Evolutionary conservation across 2,329 filamentous ascomycete species (phyloP).

Genomic region (Arthrinium puccinioides): DNA sequence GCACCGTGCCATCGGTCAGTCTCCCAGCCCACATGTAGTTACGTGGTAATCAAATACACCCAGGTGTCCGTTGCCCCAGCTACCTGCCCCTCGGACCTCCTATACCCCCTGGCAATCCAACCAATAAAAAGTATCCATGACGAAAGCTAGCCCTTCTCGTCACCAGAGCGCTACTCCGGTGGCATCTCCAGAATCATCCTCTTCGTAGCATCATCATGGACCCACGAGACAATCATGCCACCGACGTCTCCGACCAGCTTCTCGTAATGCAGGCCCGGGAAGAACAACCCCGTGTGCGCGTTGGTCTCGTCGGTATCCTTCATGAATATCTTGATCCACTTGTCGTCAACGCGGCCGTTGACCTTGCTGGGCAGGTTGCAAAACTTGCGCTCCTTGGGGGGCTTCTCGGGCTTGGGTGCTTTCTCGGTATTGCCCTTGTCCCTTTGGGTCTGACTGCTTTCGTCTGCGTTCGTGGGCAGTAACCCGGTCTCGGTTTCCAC

Average conservation of each 20-base stretch:
- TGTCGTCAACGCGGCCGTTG: conserved; percentile 52
- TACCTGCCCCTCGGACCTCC: no score
- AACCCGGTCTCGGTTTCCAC: not conserved
- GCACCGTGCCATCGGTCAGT: no score
- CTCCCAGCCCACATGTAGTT: no score
- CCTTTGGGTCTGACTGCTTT: not conserved
- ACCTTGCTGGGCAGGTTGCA: conserved; percentile 60
- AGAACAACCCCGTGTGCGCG: conserved; percentile 79
- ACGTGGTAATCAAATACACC: no score
- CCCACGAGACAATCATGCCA: conserved; percentile 60
- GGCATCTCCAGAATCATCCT: conserved; percentile 28
- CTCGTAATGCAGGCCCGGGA: conserved; percentile 66
- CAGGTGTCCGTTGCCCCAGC: no score
- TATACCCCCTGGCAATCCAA: no score
- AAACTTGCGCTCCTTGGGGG: conserved; percentile 63
- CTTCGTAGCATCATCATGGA: conserved; percentile 51
- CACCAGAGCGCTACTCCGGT: no score
- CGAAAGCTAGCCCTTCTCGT: no score
- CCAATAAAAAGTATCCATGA: no score
- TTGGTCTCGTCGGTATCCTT: conserved; percentile 76
- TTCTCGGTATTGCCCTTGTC: not conserved
- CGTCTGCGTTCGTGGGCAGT: not conserved
- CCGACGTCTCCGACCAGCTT: conserved; percentile 69
- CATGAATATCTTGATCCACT: conserved; percentile 79
- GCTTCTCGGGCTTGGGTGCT: conserved; percentile 13